A percentile compares a stretch with the other conserved stretches of the same genome.
Evolutionary conservation across 2,329 filamentous ascomycete genomes (phyloP).

Genomic region (Diaporthe helianthi): DNA sequence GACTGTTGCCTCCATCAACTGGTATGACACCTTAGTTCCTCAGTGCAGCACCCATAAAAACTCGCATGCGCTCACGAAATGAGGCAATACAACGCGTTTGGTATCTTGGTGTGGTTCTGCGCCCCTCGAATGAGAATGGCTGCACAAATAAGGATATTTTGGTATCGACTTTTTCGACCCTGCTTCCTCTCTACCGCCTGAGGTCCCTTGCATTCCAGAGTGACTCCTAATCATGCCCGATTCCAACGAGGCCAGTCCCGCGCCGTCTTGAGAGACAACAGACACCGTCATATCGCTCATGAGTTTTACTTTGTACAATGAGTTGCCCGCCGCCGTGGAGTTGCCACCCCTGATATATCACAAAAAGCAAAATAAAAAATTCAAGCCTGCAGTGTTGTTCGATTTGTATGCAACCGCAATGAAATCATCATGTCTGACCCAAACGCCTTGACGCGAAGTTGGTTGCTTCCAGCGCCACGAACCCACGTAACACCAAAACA

Average conservation of each 20-base stretch:
- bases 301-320: conserved; percentile 11
- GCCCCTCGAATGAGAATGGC: conserved; percentile 19
- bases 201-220: conserved; percentile 4
- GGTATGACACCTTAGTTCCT: no score
- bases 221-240: background rate
- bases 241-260: conserved; percentile 20
- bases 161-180: conserved; percentile 27
- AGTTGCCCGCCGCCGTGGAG: background rate
- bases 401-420: conserved; percentile 30
- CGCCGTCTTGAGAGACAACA: conserved; percentile 15
- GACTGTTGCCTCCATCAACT: no score
- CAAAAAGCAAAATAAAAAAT: background rate
- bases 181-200: conserved; percentile 10
- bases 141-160: conserved; percentile 17
- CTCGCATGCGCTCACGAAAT: background rate
- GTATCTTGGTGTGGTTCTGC: background rate
- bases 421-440: conserved; percentile 21
- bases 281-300: conserved; percentile 14
- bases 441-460: conserved; percentile 32
- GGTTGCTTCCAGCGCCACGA: conserved; percentile 30
- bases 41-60: background rate
- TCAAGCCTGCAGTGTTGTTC: background rate
- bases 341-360: background rate
- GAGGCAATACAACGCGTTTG: background rate
- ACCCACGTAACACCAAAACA: conserved; percentile 21